Conservation (phyloP, 2,329 filamentous ascomycete genomes). For the Trichothecium roseum region DNA sequence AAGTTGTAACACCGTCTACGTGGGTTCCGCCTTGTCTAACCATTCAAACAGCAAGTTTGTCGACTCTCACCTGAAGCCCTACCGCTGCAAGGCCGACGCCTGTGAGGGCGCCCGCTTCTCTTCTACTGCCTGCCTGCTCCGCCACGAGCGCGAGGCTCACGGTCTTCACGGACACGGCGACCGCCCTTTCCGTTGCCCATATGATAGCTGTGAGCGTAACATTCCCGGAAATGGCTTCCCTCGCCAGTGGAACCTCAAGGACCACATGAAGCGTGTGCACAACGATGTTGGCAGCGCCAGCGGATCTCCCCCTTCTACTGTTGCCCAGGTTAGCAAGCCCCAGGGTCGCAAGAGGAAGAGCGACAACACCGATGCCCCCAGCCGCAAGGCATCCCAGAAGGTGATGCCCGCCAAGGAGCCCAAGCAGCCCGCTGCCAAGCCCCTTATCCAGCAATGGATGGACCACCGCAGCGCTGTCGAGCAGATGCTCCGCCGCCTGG, state of each 20-base stretch:
- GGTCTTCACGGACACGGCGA: constrained; percentile 91
- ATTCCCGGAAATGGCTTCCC: constrained; percentile 81
- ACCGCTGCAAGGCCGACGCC: constrained; percentile 77
- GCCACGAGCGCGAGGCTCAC: constrained; percentile 91
- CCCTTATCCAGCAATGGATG: constrained; percentile 44
- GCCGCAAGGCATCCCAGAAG: constrained; percentile 40
- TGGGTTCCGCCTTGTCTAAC: constrained; percentile 11
- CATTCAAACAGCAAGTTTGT: constrained; percentile 71
- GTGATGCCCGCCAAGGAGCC: constrained; percentile 21
- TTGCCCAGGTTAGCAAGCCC: constrained; percentile 17
- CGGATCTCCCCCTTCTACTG: constrained; percentile 28
- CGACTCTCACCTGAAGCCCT: constrained; percentile 93
- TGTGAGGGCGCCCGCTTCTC: constrained; percentile 87
- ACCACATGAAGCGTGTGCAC: constrained; percentile 96
- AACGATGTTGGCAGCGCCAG: constrained; percentile 41
- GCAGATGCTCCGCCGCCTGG: constrained; percentile 40
- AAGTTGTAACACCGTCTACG: constrained; percentile 30
- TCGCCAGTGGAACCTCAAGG: constrained; percentile 87
- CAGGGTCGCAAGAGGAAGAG: constrained; percentile 51
- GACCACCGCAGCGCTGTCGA: constrained; percentile 55
- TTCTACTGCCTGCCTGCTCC: constrained; percentile 86
- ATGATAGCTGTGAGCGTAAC: constrained; percentile 78
- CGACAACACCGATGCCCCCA: constrained; percentile 32
- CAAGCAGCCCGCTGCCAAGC: constrained; percentile 22
- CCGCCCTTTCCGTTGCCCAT: constrained; percentile 83